These are phyloP conservation scores for Coriaria nepalensis DNA, from an alignment of 306 rosid species.

Conservation along the genomic window DNA sequence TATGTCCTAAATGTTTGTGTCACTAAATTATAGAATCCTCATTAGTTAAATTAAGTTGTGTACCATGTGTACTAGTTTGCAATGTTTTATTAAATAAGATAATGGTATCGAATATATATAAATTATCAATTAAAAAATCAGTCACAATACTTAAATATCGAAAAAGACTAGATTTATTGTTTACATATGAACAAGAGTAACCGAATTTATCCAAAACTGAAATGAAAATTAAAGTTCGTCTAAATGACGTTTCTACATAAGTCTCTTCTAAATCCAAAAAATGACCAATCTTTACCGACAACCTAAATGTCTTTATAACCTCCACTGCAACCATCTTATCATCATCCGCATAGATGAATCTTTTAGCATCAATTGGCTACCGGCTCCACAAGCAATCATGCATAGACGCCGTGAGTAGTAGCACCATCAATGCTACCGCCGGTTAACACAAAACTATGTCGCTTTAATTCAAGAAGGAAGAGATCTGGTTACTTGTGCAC, in stretches of 20 bases:
- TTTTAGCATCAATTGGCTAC: background rate
- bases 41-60: no score
- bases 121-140: no score
- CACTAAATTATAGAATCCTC: no score
- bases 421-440: no score
- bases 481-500: slow-evolving; percentile 61
- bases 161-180: background rate
- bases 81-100: no score
- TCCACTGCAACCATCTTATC: background rate
- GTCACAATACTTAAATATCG: background rate
- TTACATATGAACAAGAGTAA: no score
- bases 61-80: no score
- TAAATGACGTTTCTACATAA: background rate
- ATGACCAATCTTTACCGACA: background rate
- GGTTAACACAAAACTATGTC: slow-evolving; percentile 15
- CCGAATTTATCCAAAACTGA: background rate
- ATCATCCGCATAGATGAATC: background rate
- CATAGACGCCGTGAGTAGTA: background rate
- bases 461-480: slow-evolving; percentile 51
- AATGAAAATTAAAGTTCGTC: background rate
- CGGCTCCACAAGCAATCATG: background rate
- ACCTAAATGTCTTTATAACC: background rate
- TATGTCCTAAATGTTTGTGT: no score
- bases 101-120: no score
- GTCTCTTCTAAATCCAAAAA: background rate